Evolutionary conservation across 2,329 filamentous ascomycete species (phyloP), one percentile per base, ranked within the genome.

Genomic region (Colletotrichum tanaceti): DNA sequence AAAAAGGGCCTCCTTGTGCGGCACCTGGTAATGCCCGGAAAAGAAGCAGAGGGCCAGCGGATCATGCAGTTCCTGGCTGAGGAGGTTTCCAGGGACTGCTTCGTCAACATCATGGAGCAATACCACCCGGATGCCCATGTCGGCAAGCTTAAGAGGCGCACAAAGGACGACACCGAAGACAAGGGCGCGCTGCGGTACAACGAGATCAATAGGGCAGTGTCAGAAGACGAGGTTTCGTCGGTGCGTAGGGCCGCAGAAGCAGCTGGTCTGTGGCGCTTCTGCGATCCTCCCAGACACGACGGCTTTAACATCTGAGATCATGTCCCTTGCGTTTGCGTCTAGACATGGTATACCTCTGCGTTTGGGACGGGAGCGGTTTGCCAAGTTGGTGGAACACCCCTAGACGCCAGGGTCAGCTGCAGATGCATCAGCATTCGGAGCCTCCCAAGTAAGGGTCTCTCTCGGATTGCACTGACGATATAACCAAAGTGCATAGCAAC

Each of bases 61-160:
- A 96, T 97, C 68, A 91, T 97, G 83, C 84, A 81, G 70, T 97
- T 92, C 84, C 82, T 97, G 18, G 93, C 92, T 0, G 82, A 86
- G 35, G 87, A 93, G 60, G 85, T 97, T 2, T 93, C 91, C 4
- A 85, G 82, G 63, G 92, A 96, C 77, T 84, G 91, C 50, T 95
- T 94, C 78, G 87, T 96, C 68, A 91, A 97, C 76, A 90, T 97
- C 72, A 96, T 96, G 93, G 93, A 97, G 79, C 93, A 97, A 79
- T 96, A 96, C 75, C 89, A 89, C 71, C 93, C 93, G 0, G 87
- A 91, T 71, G 93, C 92, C 0, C 89, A 97, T 77, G 93, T 97
- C 0, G 93, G 93, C 4, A 95, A 93, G 80, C 81, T 83, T 62
- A 87, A 81, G 73, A 80, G 82, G 65, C 75, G 74, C 68, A 75